Base-by-base conservation (phyloP, 352 stramenopile genomes). In the Pythium myriotylum region DNA sequence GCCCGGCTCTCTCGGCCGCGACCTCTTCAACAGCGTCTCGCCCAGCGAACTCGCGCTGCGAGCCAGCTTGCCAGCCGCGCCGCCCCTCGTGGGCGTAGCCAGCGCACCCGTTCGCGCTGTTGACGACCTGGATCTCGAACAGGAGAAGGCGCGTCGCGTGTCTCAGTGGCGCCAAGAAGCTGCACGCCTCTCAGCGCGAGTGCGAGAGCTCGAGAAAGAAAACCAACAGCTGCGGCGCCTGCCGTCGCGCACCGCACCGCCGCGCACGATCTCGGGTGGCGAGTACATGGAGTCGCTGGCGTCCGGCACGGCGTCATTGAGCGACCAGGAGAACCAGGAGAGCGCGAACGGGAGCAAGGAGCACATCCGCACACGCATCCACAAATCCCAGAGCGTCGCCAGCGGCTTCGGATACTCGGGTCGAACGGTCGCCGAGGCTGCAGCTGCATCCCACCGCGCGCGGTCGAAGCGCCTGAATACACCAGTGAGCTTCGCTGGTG, bases 171-270 rank as follows among this genome's bases (percentile, higher is more conserved):
- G 55, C 2, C 68, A 86, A 42, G 73, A 83, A 5, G 81, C 81
- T 17, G 73, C 56, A 39, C 72, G 77, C 17, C 57, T 92, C 47
- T 88, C 66, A 55, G 62, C 74, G 59, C 71, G 83, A 29, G 83
- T 92, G 20, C 60, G 79, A 40, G 80, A 92, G 54, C 81, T 92
- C 4, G 80, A 92, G 59, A 42, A 63, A 5, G 83, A 92, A 64
- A 92, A 92, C 58, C 71, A 70, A 9, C 55, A 73, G 3, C 55
- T 92, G 27, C 85, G 87, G 45, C 81, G 84, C 46, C 81, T 65
- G 19, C 24, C 23, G 5, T 23, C 56, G 0, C 39, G 47, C 27
- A 29, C 61, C 40, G 67, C 60, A 24, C 64, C 68, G 17, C 66
- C 72, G 9, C 75, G 73, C 22, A 76, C 76, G 8, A 67, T 82